Base-by-base conservation (phyloP, 768 basidiomycete genomes). In the Dentipellis fragilis region DNA sequence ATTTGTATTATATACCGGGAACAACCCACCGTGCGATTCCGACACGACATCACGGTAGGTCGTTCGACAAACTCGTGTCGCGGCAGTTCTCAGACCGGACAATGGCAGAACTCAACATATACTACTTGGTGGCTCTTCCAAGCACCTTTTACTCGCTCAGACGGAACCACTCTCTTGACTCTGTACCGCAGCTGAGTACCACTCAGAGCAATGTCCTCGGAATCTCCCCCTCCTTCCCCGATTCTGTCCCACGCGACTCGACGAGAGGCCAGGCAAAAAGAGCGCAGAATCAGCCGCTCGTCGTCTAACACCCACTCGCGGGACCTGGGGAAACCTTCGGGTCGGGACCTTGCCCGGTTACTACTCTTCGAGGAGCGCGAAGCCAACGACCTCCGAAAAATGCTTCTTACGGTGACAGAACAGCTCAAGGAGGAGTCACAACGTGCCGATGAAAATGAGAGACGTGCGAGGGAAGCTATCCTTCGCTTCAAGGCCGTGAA, bases 361-460 rank as follows among this genome's bases (percentile, higher is more conserved):
- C 66, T 76, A 29, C 65, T 77, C 38, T 68, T 58, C 52, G 73
- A 73, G 21, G 75, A 76, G 51, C 71, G 73, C 52, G 73, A 76
- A 50, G 60, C 66, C 14, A 67, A 66, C n/a, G 68, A 72, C 56
- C 65, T 71, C 49, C 71, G 73, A 59, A 72, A 70, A 54, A 58
- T 69, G 17, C 59, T 77, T 5, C 67, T 70, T 42, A 58, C 66
- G 0, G 69, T 71, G 4, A 69, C 71, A 2, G 72, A 74, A 12
- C 66, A 74, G 37, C 64, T 75, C 49, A 71, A 72, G 38, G 61
- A 63, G 19, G 73, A 73, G 47, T 71, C 67, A 35, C 63, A 54
- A 21, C 73, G 72, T 35, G 71, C 73, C 1, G 64, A 69, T 10
- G 62, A 64, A 1, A 69, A 72, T 0, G 74, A 74, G 42, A 52